Conservation (phyloP, 2,329 filamentous ascomycete species). For the Neurospora crassa region DNA sequence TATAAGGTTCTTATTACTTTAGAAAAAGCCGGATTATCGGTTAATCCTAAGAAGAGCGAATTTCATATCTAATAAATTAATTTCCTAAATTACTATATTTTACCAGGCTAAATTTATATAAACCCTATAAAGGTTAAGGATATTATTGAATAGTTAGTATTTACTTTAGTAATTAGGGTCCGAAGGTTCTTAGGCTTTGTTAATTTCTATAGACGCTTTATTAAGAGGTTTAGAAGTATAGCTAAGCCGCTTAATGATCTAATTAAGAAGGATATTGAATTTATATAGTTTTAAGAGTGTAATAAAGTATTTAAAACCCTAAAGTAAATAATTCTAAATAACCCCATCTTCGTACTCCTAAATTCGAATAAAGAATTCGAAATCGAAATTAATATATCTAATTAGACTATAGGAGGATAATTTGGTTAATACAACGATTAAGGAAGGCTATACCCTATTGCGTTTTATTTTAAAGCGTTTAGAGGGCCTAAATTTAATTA, state of each 20-base stretch:
- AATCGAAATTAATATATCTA: constrained; percentile 16
- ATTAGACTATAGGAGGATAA: constrained; percentile 10
- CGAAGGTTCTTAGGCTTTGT: constrained; percentile 21
- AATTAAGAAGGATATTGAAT: constrained; percentile 10
- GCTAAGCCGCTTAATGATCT: constrained; percentile 15
- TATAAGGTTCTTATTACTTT: neutral
- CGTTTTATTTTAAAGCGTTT: constrained; percentile 13
- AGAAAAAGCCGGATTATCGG: neutral
- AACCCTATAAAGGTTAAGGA: neutral
- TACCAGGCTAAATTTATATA: neutral
- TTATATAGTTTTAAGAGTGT: constrained; percentile 1
- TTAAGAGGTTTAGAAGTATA: constrained; percentile 17
- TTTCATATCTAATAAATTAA: neutral
- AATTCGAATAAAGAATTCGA: constrained; percentile 9
- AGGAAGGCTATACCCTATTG: constrained; percentile 3
- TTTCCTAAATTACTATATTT: neutral
- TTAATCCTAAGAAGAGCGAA: constrained; percentile 2
- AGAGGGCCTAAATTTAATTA: constrained; percentile 16
- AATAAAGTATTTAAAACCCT: constrained; percentile 15
- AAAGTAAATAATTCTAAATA: constrained; percentile 12
- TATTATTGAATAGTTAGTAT: neutral
- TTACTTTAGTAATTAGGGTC: constrained; percentile 12
- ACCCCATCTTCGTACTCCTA: constrained; percentile 4
- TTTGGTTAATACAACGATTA: constrained; percentile 12
- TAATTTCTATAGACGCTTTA: constrained; percentile 25